phyloP scores from a whole-genome alignment of 768 basidiomycete genomes.

The Leccinum olivaceopallidum region DNA sequence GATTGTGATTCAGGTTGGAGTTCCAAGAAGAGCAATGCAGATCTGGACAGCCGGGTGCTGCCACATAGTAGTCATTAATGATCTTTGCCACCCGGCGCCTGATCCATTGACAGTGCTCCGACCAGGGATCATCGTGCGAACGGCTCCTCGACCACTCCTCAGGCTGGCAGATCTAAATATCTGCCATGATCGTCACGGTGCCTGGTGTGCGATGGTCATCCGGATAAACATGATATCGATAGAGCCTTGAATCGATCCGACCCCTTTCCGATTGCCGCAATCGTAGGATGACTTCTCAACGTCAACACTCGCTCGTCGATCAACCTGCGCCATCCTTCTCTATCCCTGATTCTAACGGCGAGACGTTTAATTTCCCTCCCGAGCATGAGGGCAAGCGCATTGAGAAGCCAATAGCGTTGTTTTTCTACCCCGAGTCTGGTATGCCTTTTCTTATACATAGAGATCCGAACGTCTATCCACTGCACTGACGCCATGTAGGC shows the following conservation, averaged over 20 bases:
- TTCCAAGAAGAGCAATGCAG: conserved; percentile 25
- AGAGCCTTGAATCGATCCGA: neutral
- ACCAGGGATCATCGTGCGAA: neutral
- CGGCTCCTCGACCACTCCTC: neutral
- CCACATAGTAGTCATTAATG: no score
- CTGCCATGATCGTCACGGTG: no score
- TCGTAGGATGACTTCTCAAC: conserved; percentile 41
- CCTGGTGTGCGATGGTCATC: no score
- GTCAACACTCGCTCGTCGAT: conserved; percentile 54
- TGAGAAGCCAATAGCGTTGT: conserved; percentile 60
- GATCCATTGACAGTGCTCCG: no score
- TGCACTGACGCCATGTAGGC: conserved; percentile 39
- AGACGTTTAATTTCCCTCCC: conserved; percentile 59
- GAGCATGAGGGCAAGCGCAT: conserved; percentile 42
- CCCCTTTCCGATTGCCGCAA: neutral
- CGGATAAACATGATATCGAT: no score
- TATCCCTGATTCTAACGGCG: conserved; percentile 63
- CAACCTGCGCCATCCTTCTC: conserved; percentile 66
- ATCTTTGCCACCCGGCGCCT: no score
- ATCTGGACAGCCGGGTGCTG: conserved; percentile 58
- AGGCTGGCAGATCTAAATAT: neutral
- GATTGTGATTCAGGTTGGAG: neutral
- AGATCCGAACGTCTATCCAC: neutral
- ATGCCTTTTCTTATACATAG: neutral
- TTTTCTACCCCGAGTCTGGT: conserved; percentile 81